Percentiles rank a stretch among this genome's conserved stretches.
These are phyloP conservation scores for Exophiala alcalophila DNA, from an alignment of 2,329 filamentous ascomycete genomes.

Conservation along the genomic window DNA sequence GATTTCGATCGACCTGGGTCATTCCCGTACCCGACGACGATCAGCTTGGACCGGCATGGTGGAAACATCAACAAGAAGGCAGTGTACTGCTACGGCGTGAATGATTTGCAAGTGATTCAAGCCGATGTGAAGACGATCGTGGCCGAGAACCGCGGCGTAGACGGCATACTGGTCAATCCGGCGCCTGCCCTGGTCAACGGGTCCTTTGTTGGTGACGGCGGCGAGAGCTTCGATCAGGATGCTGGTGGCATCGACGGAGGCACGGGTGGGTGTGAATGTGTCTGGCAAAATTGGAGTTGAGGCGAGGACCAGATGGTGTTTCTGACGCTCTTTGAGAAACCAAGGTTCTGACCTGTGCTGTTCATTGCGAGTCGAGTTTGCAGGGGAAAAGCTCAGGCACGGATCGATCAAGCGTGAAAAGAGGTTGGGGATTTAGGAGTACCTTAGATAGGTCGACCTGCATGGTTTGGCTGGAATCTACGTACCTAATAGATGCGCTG, in stretches of 20 bases:
- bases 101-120: constrained; percentile 48
- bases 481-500: no score
- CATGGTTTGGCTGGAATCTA: no score
- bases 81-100: constrained; percentile 59
- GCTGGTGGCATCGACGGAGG: constrained; percentile 57
- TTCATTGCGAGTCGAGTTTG: no score
- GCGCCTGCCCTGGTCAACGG: constrained; percentile 45
- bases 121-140: constrained; percentile 46
- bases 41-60: constrained; percentile 60
- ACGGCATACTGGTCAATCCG: constrained; percentile 52
- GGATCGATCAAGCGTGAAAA: no score
- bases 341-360: no score
- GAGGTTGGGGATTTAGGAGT: no score
- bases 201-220: constrained; percentile 11
- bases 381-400: no score
- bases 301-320: no score
- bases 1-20: constrained; percentile 53
- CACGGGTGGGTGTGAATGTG: constrained; percentile 57
- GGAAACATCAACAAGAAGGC: constrained; percentile 54
- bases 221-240: constrained; percentile 28
- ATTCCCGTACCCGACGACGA: constrained; percentile 60
- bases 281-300: constrained; percentile 54
- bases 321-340: no score
- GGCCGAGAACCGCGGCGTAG: constrained; percentile 52
- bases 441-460: no score